Evolutionary conservation across 1,284 basidiomycete species (phyloP), one percentile per base, ranked within the genome.

Genomic region (Pseudozyma pruni): DNA sequence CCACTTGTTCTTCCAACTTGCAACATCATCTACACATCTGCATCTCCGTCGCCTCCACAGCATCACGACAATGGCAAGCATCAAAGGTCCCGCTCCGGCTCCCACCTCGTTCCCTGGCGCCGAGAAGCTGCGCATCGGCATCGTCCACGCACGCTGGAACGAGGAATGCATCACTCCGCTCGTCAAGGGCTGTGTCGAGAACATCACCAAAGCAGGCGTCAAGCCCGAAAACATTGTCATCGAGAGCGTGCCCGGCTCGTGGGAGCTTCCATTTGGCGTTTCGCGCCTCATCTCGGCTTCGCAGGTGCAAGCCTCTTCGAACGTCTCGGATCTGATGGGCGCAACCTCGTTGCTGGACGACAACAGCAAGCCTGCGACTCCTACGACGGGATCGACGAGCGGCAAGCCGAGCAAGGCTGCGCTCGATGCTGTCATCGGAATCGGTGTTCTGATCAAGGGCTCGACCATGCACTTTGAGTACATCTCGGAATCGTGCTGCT

Each of bases 361-460:
- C 45, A 49, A 49, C n/a, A 35, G 44, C 37, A 56, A 53, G 17
- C 57, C 59, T n/a, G 17, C 61, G 6, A 47, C 68, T 23, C 40
- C 62, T 9, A 22, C 56, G 8, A 23, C 55, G 2, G 41, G 45
- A 0, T 29, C 27, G 27, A 14, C 31, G 11, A 16, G 38, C 3
- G 39, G 31, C 17, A 74, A 60, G 54, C 44, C 48, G 25, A 73
- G 44, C 57, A 61, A 66, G 35, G 63, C 51, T 4, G 58, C 69
- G 13, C 41, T 97, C 75, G 91, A 95, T 84, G 96, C 94, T 11
- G 89, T 97, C 70, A 95, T 98, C 80, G 92, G 94, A 35, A 93
- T 98, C 78, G 95, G 95, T 10, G 93, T 94, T 41, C 89, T 98
- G 81, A 97, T 98, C 87, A 98, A 98, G 84, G 95, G 80, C 10